Evolutionary conservation across 2,329 filamentous ascomycete species (phyloP).

Genomic region (Penicillium sp.): DNA sequence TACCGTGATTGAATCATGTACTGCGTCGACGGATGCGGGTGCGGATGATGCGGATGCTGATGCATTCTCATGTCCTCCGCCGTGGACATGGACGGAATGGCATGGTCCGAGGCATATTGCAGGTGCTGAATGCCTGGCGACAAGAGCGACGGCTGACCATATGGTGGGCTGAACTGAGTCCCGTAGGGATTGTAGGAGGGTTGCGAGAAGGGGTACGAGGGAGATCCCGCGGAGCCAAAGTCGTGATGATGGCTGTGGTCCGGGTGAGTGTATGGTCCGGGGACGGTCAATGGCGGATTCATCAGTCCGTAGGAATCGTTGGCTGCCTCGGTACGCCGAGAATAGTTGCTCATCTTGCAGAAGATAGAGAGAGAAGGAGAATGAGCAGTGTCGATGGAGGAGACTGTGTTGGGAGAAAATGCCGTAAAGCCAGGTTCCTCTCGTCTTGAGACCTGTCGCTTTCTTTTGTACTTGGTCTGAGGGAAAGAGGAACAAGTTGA

Average conservation of each 20-base stretch:
- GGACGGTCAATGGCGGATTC: conserved; percentile 29
- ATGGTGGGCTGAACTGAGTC: conserved; percentile 31
- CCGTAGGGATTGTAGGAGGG: conserved; percentile 35
- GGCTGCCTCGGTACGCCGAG: conserved; percentile 32
- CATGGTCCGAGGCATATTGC: conserved; percentile 29
- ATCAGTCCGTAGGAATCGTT: conserved; percentile 28
- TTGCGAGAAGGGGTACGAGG: conserved; percentile 29
- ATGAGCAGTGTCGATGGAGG: too few species aligned
- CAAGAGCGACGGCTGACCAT: conserved; percentile 29
- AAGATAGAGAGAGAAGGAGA: not conserved
- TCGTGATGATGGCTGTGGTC: conserved; percentile 24
- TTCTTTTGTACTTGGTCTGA: not conserved
- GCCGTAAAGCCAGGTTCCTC: not conserved
- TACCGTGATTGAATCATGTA: conserved; percentile 30
- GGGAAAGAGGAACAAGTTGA: conserved; percentile 2
- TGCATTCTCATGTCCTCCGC: conserved; percentile 30
- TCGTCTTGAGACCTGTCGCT: not conserved
- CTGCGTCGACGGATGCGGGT: conserved; percentile 24
- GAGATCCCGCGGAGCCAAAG: conserved; percentile 25
- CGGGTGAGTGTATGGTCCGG: conserved; percentile 27
- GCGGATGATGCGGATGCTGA: too few species aligned
- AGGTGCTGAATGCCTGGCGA: conserved; percentile 27
- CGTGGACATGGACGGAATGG: conserved; percentile 27
- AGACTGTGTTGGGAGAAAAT: too few species aligned
- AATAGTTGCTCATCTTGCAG: conserved; percentile 34